Conservation (phyloP, 2,329 filamentous ascomycete species). For the Pleurostoma richardsiae region DNA sequence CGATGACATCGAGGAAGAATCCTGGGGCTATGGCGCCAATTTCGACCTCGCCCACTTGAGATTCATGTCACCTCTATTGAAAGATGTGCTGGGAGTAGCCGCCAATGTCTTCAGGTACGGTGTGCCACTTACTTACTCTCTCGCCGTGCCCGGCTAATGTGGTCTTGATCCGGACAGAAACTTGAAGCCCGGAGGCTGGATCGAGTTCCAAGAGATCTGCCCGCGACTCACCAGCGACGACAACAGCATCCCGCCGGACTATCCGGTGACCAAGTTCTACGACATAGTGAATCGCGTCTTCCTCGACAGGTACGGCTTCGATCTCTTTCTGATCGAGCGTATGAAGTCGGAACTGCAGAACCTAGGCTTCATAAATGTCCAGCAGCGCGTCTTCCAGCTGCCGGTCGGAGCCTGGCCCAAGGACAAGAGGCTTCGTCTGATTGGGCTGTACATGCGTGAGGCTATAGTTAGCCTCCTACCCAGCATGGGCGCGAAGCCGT, state of each 20-base stretch:
- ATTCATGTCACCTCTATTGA: slow-evolving; percentile 47
- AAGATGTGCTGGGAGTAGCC: slow-evolving; percentile 43
- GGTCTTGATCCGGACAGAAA: slow-evolving; percentile 16
- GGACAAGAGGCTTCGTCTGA: slow-evolving; percentile 28
- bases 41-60: slow-evolving; percentile 59
- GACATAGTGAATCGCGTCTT: slow-evolving; percentile 13
- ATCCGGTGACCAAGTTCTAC: slow-evolving; percentile 28
- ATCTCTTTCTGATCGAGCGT: slow-evolving; percentile 19
- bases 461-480: slow-evolving; percentile 31
- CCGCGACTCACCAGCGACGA: slow-evolving; percentile 36
- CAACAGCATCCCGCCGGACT: slow-evolving; percentile 32
- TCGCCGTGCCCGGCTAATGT: not conserved
- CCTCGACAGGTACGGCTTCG: slow-evolving; percentile 28
- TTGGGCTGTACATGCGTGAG: slow-evolving; percentile 35
- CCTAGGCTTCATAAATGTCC: slow-evolving; percentile 38
- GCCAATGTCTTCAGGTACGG: slow-evolving; percentile 33
- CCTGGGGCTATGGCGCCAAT: slow-evolving; percentile 50
- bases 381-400: slow-evolving; percentile 32
- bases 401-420: slow-evolving; percentile 40
- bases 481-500: slow-evolving; percentile 33
- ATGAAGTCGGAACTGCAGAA: slow-evolving; percentile 25
- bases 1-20: slow-evolving; percentile 48
- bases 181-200: slow-evolving; percentile 42
- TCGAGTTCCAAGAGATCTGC: slow-evolving; percentile 43
- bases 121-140: not conserved